Evolutionary conservation across 2,329 filamentous ascomycete genomes (phyloP).

Genomic region (Aspergillus calidoustus): DNA sequence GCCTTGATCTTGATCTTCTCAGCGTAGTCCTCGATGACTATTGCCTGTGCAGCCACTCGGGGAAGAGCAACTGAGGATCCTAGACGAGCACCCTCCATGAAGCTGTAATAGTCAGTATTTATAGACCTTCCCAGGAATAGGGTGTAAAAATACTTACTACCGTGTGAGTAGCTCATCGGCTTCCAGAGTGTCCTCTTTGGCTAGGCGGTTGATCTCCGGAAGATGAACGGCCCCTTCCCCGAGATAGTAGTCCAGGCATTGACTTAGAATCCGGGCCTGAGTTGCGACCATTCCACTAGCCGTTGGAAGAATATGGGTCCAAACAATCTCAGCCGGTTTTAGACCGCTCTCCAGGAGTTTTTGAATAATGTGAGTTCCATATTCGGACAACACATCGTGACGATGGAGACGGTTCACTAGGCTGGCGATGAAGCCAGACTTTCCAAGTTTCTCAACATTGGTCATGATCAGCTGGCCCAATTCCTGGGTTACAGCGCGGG

Average conservation of each 20-base stretch:
- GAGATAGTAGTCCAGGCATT: conserved; percentile 63
- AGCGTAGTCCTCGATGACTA: conserved; percentile 41
- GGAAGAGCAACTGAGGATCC: conserved; percentile 44
- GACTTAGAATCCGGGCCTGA: conserved; percentile 62
- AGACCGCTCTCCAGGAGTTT: conserved; percentile 54
- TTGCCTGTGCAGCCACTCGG: conserved; percentile 39
- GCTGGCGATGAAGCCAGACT: conserved; percentile 46
- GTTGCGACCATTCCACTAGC: conserved; percentile 61
- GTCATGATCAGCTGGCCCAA: conserved; percentile 56
- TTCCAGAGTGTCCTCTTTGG: conserved; percentile 49
- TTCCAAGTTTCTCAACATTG: conserved; percentile 53
- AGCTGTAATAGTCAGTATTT: conserved; percentile 30
- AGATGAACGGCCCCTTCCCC: conserved; percentile 54
- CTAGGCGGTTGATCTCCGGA: conserved; percentile 53
- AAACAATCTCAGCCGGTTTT: conserved; percentile 56
- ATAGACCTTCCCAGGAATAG: neutral
- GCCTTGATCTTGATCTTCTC: conserved; percentile 38
- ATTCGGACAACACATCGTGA: conserved; percentile 52
- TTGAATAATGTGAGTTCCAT: conserved; percentile 61
- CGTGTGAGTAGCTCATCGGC: conserved; percentile 55
- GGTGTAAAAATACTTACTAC: conserved; percentile 46
- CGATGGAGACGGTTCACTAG: conserved; percentile 48
- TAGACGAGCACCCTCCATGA: conserved; percentile 47
- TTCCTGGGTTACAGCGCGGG: conserved; percentile 52
- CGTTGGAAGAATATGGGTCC: conserved; percentile 62